Conservation (phyloP, 805 yeast genomes). For the Ogataea polymorpha region DNA sequence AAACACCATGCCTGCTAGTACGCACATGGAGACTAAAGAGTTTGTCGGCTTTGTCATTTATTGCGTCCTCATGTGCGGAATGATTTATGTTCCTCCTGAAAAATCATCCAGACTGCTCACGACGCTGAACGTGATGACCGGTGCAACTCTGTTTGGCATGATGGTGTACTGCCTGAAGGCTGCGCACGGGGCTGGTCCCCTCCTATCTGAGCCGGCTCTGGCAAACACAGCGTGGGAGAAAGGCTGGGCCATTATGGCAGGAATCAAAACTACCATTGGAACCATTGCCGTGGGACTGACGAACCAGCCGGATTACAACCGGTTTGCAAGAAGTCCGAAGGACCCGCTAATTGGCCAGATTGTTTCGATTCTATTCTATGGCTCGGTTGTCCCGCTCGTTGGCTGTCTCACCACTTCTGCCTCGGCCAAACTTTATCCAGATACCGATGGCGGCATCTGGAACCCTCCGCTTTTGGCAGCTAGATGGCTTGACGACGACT, state of each 20-base stretch:
- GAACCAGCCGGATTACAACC: slow-evolving; percentile 41
- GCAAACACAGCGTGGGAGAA: slow-evolving; percentile 24
- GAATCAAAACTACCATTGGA: slow-evolving; percentile 40
- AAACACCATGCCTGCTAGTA: slow-evolving; percentile 13
- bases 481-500: slow-evolving; percentile 33
- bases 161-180: slow-evolving; percentile 26
- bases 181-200: slow-evolving; percentile 32
- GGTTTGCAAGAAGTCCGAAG: slow-evolving; percentile 30
- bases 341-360: slow-evolving; percentile 15
- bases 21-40: slow-evolving; percentile 39
- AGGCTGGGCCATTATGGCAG: slow-evolving; percentile 43
- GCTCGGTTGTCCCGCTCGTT: slow-evolving; percentile 31
- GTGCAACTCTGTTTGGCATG: slow-evolving; percentile 25
- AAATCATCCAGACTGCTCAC: slow-evolving; percentile 24
- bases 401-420: slow-evolving; percentile 49
- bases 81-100: slow-evolving; percentile 30
- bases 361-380: slow-evolving; percentile 9
- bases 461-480: slow-evolving; percentile 40
- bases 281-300: slow-evolving; percentile 37
- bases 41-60: slow-evolving; percentile 44
- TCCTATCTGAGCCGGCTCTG: slow-evolving; percentile 16
- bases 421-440: slow-evolving; percentile 40
- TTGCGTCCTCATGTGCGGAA: slow-evolving; percentile 34
- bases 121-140: slow-evolving; percentile 23
- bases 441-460: slow-evolving; percentile 44